These are phyloP conservation scores for Stipa capillata DNA, from an alignment of 176 grass and related monocot genomes.

Conservation along the genomic window DNA sequence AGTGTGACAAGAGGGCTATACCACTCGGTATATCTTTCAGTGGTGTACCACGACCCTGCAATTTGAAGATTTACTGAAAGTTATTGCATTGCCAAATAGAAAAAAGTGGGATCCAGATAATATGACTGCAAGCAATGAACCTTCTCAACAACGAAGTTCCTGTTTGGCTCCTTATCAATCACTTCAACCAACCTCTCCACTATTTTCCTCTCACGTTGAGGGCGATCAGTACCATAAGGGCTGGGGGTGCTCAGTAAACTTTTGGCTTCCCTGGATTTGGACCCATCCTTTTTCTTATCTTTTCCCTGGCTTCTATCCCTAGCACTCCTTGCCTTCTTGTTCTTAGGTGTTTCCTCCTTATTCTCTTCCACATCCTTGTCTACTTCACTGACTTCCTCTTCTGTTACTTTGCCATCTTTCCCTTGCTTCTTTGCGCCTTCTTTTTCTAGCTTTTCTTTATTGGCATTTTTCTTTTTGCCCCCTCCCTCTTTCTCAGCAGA, in stretches of 20 bases:
- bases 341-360: constrained; percentile 58
- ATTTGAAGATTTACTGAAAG: constrained; percentile 12
- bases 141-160: constrained; percentile 82
- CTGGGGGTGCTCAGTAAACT: constrained; percentile 33
- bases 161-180: constrained; percentile 89
- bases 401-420: background rate
- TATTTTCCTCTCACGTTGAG: constrained; percentile 92
- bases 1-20: constrained; percentile 26
- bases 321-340: constrained; percentile 51
- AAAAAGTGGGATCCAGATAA: background rate
- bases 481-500: constrained; percentile 6
- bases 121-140: constrained; percentile 29
- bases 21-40: constrained; percentile 88
- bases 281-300: constrained; percentile 32
- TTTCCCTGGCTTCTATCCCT: constrained; percentile 53
- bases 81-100: constrained; percentile 5
- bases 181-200: constrained; percentile 98
- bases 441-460: background rate
- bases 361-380: constrained; percentile 32
- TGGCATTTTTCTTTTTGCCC: background rate
- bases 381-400: constrained; percentile 15
- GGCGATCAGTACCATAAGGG: constrained; percentile 62
- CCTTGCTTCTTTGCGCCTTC: background rate
- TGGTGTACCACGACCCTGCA: constrained; percentile 87
- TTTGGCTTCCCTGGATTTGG: constrained; percentile 55